A percentile compares a stretch with the other conserved stretches of the same genome.
Evolutionary conservation across 768 basidiomycete species (phyloP).

Genomic region (Trametes maxima): DNA sequence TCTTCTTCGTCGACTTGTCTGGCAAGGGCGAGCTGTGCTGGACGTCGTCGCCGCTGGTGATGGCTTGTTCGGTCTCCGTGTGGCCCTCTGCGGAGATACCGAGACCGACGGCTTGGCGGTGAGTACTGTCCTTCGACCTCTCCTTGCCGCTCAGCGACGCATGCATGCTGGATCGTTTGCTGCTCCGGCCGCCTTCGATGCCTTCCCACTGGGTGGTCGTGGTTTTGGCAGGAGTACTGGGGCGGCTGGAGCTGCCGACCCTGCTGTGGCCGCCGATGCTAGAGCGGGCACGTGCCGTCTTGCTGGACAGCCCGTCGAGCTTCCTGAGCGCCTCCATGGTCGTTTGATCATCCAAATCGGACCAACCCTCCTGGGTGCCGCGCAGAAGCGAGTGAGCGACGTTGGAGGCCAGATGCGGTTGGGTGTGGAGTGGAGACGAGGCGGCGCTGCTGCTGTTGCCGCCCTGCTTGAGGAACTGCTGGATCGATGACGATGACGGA

Average conservation of each 20-base stretch:
- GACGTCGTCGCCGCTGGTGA: slow-evolving; percentile 55
- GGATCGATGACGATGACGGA: slow-evolving; percentile 87
- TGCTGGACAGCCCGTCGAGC: slow-evolving; percentile 84
- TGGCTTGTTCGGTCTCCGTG: slow-evolving; percentile 46
- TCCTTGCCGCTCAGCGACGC: slow-evolving; percentile 50
- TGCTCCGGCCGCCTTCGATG: slow-evolving; percentile 43
- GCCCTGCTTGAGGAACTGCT: slow-evolving; percentile 72
- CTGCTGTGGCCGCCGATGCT: slow-evolving; percentile 53
- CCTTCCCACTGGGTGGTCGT: slow-evolving; percentile 76
- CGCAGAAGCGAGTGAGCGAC: slow-evolving; percentile 85
- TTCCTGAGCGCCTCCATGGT: slow-evolving; percentile 92
- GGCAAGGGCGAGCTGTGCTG: slow-evolving; percentile 42
- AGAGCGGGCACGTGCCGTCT: slow-evolving; percentile 73
- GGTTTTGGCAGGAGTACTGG: slow-evolving; percentile 71
- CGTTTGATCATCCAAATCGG: slow-evolving; percentile 82
- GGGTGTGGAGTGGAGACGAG: slow-evolving; percentile 39
- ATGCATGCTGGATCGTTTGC: slow-evolving; percentile 37
- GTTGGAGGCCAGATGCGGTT: slow-evolving; percentile 55
- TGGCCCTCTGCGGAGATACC: slow-evolving; percentile 36
- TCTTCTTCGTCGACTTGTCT: slow-evolving; percentile 73
- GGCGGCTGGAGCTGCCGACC: slow-evolving; percentile 59
- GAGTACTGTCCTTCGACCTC: slow-evolving; percentile 37
- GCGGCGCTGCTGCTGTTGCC: slow-evolving; percentile 43
- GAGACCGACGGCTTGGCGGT: slow-evolving; percentile 42
- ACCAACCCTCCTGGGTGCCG: slow-evolving; percentile 90